A percentile compares a stretch with the other conserved stretches of the same genome.
phyloP scores from a whole-genome alignment of 805 yeast genomes.

The Kazachstania bromeliacearum region DNA sequence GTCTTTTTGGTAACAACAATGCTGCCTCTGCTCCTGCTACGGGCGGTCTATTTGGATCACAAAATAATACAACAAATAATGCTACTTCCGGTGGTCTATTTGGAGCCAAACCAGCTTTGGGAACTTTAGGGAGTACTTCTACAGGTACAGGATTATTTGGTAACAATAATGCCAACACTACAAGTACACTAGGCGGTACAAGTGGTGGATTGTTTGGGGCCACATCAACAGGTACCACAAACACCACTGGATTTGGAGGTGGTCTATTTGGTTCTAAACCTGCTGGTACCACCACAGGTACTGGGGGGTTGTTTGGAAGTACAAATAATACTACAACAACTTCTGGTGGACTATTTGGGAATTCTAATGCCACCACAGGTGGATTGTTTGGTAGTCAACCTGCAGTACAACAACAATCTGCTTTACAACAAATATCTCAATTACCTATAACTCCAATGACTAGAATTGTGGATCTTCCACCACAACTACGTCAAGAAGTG shows the following conservation, averaged over 20 bases:
- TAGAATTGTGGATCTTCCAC: slow-evolving; percentile 64
- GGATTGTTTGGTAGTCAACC: slow-evolving; percentile 11
- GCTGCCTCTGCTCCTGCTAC: slow-evolving; percentile 1
- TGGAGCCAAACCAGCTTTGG: slow-evolving; percentile 16
- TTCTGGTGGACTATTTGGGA: slow-evolving; percentile 4
- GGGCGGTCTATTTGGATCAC: neutral
- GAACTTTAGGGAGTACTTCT: too few relatives aligned
- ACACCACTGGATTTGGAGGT: too few relatives aligned
- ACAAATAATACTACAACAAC: slow-evolving; percentile 2
- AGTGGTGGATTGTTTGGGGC: slow-evolving; percentile 10
- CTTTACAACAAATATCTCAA: slow-evolving; percentile 36
- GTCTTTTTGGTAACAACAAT: slow-evolving; percentile 28
- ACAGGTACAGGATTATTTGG: slow-evolving; percentile 30
- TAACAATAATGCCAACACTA: slow-evolving; percentile 6
- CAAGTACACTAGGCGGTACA: slow-evolving; percentile 2
- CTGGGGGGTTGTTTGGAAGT: slow-evolving; percentile 2
- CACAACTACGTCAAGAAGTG: slow-evolving; percentile 55
- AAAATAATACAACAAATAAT: too few relatives aligned
- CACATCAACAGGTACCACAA: slow-evolving; percentile 5
- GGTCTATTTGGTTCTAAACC: slow-evolving; percentile 11
- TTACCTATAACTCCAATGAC: slow-evolving; percentile 60
- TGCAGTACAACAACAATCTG: slow-evolving; percentile 29
- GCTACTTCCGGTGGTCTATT: slow-evolving; percentile 19
- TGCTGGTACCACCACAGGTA: neutral
- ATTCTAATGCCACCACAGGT: slow-evolving; percentile 10